Base-by-base conservation (phyloP, 2,329 filamentous ascomycete genomes). In the Beauveria scarabaeidicola region DNA sequence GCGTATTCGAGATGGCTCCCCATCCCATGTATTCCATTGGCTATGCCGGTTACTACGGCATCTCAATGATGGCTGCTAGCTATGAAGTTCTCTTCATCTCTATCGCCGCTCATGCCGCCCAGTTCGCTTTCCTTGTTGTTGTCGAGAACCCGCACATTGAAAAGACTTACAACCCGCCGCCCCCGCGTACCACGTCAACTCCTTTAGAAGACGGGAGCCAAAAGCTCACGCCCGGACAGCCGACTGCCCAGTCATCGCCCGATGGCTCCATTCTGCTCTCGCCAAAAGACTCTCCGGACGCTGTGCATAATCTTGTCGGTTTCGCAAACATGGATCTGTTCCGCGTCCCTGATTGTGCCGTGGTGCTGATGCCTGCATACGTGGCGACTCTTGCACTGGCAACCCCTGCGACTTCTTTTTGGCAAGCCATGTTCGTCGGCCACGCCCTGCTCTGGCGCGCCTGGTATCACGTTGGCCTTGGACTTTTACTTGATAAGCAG, bases 21-120 rank as follows among this genome's bases (percentile, higher is more conserved):
- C 94, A 97, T 72, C 93, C 93, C 64, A 97, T 97, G 93, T 97
- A 97, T 76, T 96, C 92, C 59, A 93, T 97, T 68, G 94, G 94
- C 43, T 99, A 99, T 74, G 91, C 91, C 56, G 94, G 94, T 51
- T 99, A 95, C 77, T 99, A 99, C 72, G 94, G 94, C 66, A 97
- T 97, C 70, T 97, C 93, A 62, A 87, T 97, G 77, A 95, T 99
- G 88, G 92, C 91, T 51, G 93, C 93, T 63, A 99, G 94, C 79
- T 97, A 97, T 76, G 91, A 93, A 69, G 93, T 99, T 61, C 82
- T 99, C 53, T 92, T 96, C 79, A 97, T 97, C 73, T 97, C 94
- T 60, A 93, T 99, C 68, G 76, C 95, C 69, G 94, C 93, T 62
- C 94, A 99, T 76, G 85, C 91, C 67, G 90, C 92, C 61, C 94